These are phyloP conservation scores for Porphyrellus cyaneotinctus DNA, from an alignment of 768 basidiomycete species.

Conservation along the genomic window DNA sequence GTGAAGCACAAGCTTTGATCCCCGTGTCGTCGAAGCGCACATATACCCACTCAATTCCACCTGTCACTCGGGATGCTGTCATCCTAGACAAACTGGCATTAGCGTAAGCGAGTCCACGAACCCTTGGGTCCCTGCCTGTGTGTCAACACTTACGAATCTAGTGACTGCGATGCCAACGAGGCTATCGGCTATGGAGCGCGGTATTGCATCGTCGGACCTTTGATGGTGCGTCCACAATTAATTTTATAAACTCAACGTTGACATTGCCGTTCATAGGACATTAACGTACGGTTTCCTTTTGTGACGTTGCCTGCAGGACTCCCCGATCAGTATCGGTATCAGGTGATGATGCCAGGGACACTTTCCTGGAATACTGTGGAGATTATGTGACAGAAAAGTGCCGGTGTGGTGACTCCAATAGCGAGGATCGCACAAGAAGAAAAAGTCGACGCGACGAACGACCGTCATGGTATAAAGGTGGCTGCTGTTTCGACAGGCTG, in stretches of 20 bases:
- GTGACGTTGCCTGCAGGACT: conserved; percentile 17
- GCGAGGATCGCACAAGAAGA: neutral
- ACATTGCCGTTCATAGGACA: conserved; percentile 14
- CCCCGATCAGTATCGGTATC: conserved; percentile 24
- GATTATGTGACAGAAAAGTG: conserved; percentile 21
- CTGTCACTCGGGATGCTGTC: conserved; percentile 28
- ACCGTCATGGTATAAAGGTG: conserved; percentile 23
- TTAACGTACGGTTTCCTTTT: conserved; percentile 21
- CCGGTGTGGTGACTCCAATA: conserved; percentile 8
- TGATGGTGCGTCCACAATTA: conserved; percentile 3
- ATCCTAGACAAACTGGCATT: conserved; percentile 17
- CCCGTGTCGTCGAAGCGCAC: conserved; percentile 23
- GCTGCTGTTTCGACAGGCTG: conserved; percentile 1
- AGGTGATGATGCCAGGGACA: conserved; percentile 11
- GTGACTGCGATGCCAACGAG: conserved; percentile 12
- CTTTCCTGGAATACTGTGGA: conserved; percentile 10
- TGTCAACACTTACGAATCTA: conserved; percentile 11
- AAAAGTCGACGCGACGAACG: neutral
- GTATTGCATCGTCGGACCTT: conserved; percentile 17
- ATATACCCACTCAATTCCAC: conserved; percentile 11
- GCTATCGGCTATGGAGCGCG: conserved; percentile 24
- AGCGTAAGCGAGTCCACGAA: conserved; percentile 12
- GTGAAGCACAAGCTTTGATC: conserved; percentile 22
- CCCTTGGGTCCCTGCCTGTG: conserved; percentile 25
- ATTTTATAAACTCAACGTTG: conserved; percentile 20